Evolutionary conservation across 164 flowering plant genomes (phyloP), one percentile per base, ranked within the genome.

Genomic region (Vitis riparia): DNA sequence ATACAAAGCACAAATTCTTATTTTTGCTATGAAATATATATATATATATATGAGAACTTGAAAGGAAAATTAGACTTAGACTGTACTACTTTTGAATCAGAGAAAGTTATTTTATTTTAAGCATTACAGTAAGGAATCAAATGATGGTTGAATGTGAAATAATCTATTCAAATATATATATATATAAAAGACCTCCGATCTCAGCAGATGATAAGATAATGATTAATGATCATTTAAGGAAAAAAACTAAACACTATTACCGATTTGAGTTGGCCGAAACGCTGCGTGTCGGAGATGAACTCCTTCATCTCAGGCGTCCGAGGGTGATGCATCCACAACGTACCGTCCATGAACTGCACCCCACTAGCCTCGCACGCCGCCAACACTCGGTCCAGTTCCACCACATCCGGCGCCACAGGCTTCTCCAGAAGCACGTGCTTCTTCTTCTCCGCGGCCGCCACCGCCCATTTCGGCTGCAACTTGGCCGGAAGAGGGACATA

Each of bases 311-410:
- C 75, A 1, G 79, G 76, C 11, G 95, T 87, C 72, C 95, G 62
- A 14, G 91, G 93, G 55, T 88, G 80, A 69, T 91, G 96, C 86
- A 91, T 80, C 96, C 93, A 89, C 91, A 85, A 85, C 44, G 96
- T 91, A 0, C 82, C 87, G 70, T 91, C 96, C 96, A 91, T 89
- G 73, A 89, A 73, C 79, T 89, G 96, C 37, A 91, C 89, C 1
- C 91, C 88, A 44, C 74, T 84, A 8, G 74, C 63, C 10, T 85
- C 90, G 66, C 91, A 89, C 0, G 87, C 93, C 74, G 68, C 76
- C 15, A 79, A 9, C 32, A 90, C 88, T 72, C 0, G 23, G 57
- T 90, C 91, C 23, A 88, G 73, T 76, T 88, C 88, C 1, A 65
- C 75, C 16, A 77, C 91, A 65, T 78, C 76, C 49, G 87, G 62